Base-by-base conservation (phyloP, 2,329 filamentous ascomycete genomes). In the Didymella arachidicola region DNA sequence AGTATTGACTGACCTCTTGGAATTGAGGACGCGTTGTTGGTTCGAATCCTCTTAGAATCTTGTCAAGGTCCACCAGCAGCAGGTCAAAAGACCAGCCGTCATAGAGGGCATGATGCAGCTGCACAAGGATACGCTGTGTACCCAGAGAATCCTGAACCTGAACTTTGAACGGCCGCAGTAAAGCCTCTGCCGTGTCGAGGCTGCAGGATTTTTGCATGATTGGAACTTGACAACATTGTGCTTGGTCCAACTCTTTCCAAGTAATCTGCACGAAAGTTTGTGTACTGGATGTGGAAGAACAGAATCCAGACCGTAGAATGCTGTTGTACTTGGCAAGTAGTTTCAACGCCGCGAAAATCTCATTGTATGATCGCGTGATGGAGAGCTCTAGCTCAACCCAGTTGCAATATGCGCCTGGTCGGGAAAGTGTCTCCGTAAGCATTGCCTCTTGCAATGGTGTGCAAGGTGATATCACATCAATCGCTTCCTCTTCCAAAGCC, bases 31-130 rank as follows among this genome's bases (percentile, higher is more conserved):
- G 81, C 1, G 66, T 41, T 0, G 61, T 63, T 14, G 71, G 36
- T 1, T 66, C n/a, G 2, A 68, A 53, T 7, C 72, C 73, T 18
- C 64, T 57, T 70, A 90, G 68, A 1, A 89, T 64, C 0, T 68
- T 69, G 4, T 84, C 80, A 4, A 96, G 78, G 72, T 97, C 92
- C 26, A 83, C 79, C 14, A 91, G 71, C 0, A 96, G 76, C 29
- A 94, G 80, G 50, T 97, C 90, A 70, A 93, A 84, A 0, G 92
- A 93, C 93, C 93, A 97, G n/a, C 93, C 93, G 74, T 97, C 93
- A 70, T 96, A 97, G 1, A 96, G 74, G 0, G 91, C 87, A 76
- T 97, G 93, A 71, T 96, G 93, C 0, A 96, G 80, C 12, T 89
- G 82, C 43, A 91, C 73, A 4, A 79, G 65, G 30, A 46, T 62